Percentiles rank a stretch among this genome's conserved stretches.
Evolutionary conservation across 495 filamentous ascomycete genomes (phyloP).

Genomic region (Achaetomiella virescens): DNA sequence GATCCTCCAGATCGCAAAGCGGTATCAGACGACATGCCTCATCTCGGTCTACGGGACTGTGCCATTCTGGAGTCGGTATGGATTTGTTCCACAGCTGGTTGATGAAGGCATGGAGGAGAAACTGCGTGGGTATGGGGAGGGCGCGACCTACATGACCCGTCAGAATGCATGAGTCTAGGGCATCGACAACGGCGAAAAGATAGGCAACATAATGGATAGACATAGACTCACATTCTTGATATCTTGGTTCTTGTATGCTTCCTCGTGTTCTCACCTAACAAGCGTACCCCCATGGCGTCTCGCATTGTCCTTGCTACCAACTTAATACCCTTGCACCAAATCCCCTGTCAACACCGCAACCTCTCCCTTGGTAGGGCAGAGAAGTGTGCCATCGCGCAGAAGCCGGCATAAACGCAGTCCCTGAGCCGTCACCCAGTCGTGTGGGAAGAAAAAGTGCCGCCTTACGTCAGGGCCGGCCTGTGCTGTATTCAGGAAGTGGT

Average conservation of each 20-base stretch:
- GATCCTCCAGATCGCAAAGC: constrained; percentile 14
- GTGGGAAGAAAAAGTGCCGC: constrained; percentile 6
- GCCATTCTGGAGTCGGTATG: constrained; percentile 30
- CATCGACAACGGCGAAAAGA: too few species aligned
- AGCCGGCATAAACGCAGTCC: constrained; percentile 3
- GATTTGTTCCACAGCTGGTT: constrained; percentile 21
- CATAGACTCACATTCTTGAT: too few species aligned
- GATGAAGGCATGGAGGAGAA: constrained; percentile 24
- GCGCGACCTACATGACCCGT: constrained; percentile 23
- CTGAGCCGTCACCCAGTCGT: constrained; percentile 5
- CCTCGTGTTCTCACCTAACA: too few species aligned
- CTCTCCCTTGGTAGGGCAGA: constrained; percentile 3
- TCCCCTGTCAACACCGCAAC: constrained; percentile 4
- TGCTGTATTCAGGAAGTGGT: too few species aligned
- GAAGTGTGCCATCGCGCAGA: constrained; percentile 1
- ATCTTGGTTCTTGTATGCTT: too few species aligned
- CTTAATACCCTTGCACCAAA: too few species aligned
- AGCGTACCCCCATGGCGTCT: too few species aligned
- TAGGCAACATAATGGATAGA: too few species aligned
- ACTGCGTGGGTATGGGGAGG: constrained; percentile 25
- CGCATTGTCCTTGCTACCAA: too few species aligned
- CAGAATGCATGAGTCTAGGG: too few species aligned
- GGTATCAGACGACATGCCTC: constrained; percentile 24
- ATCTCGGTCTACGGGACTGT: constrained; percentile 34
- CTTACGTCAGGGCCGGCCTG: not conserved